Percentiles rank a stretch among this genome's conserved stretches.
Evolutionary conservation across 768 basidiomycete genomes (phyloP).

Genomic region (Termitomyces sp.): DNA sequence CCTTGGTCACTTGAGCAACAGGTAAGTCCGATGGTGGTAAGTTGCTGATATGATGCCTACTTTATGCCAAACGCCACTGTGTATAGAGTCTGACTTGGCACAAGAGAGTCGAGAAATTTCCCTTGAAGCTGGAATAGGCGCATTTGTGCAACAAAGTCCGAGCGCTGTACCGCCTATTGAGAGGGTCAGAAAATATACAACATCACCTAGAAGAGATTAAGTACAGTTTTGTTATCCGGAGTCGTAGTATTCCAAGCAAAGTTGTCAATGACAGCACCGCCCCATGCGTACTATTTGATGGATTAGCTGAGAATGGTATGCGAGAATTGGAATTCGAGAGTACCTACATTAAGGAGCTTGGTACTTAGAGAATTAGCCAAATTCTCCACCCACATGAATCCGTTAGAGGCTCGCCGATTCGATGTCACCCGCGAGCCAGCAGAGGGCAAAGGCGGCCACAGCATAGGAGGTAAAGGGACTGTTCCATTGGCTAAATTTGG

Average conservation of each 20-base stretch:
- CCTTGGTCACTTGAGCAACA: neutral
- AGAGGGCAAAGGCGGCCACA: slow-evolving; percentile 28
- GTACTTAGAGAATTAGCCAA: slow-evolving; percentile 24
- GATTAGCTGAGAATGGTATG: slow-evolving; percentile 1
- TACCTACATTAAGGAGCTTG: slow-evolving; percentile 22
- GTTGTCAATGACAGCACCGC: slow-evolving; percentile 29
- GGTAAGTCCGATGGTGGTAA: neutral
- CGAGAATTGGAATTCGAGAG: neutral
- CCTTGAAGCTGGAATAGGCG: slow-evolving; percentile 25
- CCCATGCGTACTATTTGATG: slow-evolving; percentile 28
- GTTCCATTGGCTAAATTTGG: slow-evolving; percentile 24
- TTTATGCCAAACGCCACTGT: slow-evolving; percentile 29
- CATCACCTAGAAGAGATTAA: neutral
- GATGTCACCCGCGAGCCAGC: slow-evolving; percentile 23
- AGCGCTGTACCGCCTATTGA: slow-evolving; percentile 17
- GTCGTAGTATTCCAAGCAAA: slow-evolving; percentile 29
- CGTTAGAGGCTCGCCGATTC: slow-evolving; percentile 27
- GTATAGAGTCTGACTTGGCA: slow-evolving; percentile 24
- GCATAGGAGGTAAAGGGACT: slow-evolving; percentile 26
- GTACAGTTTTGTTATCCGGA: slow-evolving; percentile 21
- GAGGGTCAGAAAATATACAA: neutral
- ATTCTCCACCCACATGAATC: slow-evolving; percentile 28
- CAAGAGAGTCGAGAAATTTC: slow-evolving; percentile 22
- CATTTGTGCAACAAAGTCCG: slow-evolving; percentile 26
- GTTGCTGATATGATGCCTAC: slow-evolving; percentile 12